Evolutionary conservation across 78 protist species (phyloP), one percentile per base, ranked within the genome.

Genomic region (Chrysochromulina tobinii): DNA sequence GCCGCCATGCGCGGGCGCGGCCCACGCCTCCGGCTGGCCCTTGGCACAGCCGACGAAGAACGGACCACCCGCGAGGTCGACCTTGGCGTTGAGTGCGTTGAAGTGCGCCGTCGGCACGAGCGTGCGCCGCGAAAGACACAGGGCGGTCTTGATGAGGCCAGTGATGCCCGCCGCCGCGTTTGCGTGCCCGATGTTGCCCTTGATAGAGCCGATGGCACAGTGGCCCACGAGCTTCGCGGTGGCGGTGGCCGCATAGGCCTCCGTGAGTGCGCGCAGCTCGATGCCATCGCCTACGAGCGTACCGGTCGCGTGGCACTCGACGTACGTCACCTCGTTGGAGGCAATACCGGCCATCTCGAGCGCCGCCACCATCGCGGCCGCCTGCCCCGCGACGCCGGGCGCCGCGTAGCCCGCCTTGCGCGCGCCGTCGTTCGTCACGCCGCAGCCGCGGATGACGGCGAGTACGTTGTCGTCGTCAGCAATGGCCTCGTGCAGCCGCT

Each of bases 81-180:
- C 48, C 3, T 54, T 53, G 48, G 1, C 7, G 87, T 54, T 79
- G 27, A 54, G 87, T 64, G 3, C 1, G 50, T 0, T 4, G 64
- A 54, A 79, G 64, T 89, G 48, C 6, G 92, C 92, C 48, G 92
- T 92, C 77, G 91, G 94, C 48, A 90, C 73, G 79, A 92, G 91
- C 51, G 68, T 21, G 15, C 11, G 15, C 54, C 57, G 79, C 51
- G 6, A 9, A 27, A 92, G 67, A 48, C 77, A 68, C 53, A 87
- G 86, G 15, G 21, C 15, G 17, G 91, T 48, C 75, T 92, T 92
- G 84, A 88, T 3, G 25, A 92, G 84, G 53, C 91, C 89, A n/a
- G 91, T 88, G 18, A 89, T 25, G 53, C 92, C 92, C 50, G 92
- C 92, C 5, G 92, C 92, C 15, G 92, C 81, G 68, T 89, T 88